Conservation (phyloP, 2,329 filamentous ascomycete genomes). For the Stylonectria norvegica region DNA sequence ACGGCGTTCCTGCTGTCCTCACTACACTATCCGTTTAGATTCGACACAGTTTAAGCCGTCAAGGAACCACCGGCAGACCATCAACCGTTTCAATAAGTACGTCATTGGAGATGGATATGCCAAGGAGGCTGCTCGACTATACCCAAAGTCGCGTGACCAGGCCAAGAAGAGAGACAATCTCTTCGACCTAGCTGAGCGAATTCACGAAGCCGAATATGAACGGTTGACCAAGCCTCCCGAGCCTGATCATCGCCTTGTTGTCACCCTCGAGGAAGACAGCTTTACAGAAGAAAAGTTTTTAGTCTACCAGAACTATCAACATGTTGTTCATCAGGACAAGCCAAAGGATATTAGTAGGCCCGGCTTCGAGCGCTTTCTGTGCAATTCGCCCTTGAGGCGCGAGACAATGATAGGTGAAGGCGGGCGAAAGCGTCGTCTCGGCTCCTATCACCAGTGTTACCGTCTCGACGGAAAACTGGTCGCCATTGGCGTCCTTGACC, state of each 20-base stretch:
- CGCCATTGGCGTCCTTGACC: slow-evolving; percentile 72
- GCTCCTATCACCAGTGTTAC: slow-evolving; percentile 81
- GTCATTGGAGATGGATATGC: slow-evolving; percentile 66
- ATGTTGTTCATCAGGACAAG: slow-evolving; percentile 66
- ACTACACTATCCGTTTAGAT: slow-evolving; percentile 79
- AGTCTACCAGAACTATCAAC: slow-evolving; percentile 74
- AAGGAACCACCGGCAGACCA: slow-evolving; percentile 69
- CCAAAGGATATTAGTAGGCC: slow-evolving; percentile 54
- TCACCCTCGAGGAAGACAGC: slow-evolving; percentile 66
- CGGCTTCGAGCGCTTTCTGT: slow-evolving; percentile 71
- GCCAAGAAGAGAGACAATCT: slow-evolving; percentile 60
- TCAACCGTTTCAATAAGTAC: slow-evolving; percentile 73
- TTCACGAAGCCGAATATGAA: slow-evolving; percentile 65
- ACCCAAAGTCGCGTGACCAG: slow-evolving; percentile 66
- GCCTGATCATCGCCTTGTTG: slow-evolving; percentile 64
- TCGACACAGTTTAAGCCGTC: slow-evolving; percentile 61
- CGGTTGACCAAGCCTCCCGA: slow-evolving; percentile 55
- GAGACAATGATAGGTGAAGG: slow-evolving; percentile 42
- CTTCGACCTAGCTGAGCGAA: slow-evolving; percentile 62
- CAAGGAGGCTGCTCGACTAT: slow-evolving; percentile 59
- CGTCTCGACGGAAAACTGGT: slow-evolving; percentile 72
- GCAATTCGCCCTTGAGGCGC: slow-evolving; percentile 61
- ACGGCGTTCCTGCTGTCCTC: slow-evolving; percentile 80
- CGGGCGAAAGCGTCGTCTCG: slow-evolving; percentile 54
- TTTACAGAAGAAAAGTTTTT: slow-evolving; percentile 75